A percentile compares a stretch with the other conserved stretches of the same genome.
Evolutionary conservation across 73 alveolate genomes (phyloP).

Genomic region (Stentor coeruleus): DNA sequence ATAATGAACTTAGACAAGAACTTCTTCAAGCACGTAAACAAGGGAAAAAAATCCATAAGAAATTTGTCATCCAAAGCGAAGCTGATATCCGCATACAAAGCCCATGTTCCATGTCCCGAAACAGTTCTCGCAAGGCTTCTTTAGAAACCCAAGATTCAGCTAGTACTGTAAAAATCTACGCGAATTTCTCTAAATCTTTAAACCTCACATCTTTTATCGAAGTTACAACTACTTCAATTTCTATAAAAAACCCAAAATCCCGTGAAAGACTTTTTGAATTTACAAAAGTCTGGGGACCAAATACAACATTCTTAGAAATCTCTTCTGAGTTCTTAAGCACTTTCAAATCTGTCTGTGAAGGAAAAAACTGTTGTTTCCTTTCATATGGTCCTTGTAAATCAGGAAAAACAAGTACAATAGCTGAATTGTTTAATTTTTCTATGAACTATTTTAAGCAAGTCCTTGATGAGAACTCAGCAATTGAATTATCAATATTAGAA

Average conservation of each 20-base stretch:
- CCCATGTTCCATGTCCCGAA: background rate
- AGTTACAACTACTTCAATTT: background rate
- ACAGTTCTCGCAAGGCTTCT: background rate
- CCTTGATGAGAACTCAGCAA: background rate
- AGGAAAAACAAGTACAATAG: slow-evolving; percentile 16
- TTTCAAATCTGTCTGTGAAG: background rate
- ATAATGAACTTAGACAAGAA: background rate
- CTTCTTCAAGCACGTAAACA: background rate
- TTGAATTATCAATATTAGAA: background rate
- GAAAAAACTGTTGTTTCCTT: slow-evolving; percentile 15
- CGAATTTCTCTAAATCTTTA: background rate
- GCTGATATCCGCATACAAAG: background rate
- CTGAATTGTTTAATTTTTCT: background rate
- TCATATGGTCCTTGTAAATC: slow-evolving; percentile 25
- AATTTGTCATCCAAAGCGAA: too few relatives aligned
- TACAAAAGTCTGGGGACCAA: background rate
- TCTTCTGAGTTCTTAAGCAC: background rate
- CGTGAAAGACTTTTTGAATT: background rate
- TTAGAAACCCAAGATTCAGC: background rate
- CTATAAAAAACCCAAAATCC: background rate
- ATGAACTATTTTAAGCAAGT: too few relatives aligned
- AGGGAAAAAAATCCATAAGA: too few relatives aligned
- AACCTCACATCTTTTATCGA: background rate
- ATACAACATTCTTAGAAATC: background rate
- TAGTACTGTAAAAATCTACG: background rate